Base-by-base conservation (phyloP, 2,329 filamentous ascomycete genomes). In the Bipolaris victoriae region DNA sequence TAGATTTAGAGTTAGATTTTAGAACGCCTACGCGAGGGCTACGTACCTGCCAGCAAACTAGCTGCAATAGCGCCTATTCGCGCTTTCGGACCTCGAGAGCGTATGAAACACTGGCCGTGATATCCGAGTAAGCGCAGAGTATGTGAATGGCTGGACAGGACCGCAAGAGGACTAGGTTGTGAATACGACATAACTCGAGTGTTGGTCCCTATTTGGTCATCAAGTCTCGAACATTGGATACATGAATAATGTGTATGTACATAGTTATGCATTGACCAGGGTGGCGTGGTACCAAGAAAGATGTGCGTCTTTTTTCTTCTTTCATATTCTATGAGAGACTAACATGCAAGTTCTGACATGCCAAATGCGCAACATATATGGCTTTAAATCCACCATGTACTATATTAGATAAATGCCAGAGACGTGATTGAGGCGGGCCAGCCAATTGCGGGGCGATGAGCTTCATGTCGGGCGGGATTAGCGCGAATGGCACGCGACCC, bases 401-500 rank as follows among this genome's bases (percentile, higher is more conserved):
- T 20, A 9, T 29, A 29, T 10, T 44, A 24, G 10, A 44, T 2
- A 16, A 2, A 29, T 31, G 10, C n/a, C 15, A 45, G n/a, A 44
- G 7, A 15, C 20, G 39, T 41, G 11, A 13, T 24, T 7, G 20
- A 24, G 44, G 11, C 18, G 16, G 29, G 11, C 20, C 44, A 46
- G 33, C 26, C 13, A 37, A 16, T 26, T 26, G 46, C 35, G 46
- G 46, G 55, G 50, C 44, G 37, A 54, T 49, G 44, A 24, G 43
- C 26, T 18, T 45, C 40, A 47, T 35, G 33, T 43, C 35, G 44
- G 15, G 49, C 43, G 15, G 37, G 20, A 46, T 52, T 53, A 43
- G 49, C 55, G 39, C 55, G 39, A 44, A 16, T 50, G 36, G 36
- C 50, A 54, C 16, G 44, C 55, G 50, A 57, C 55, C 55, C 55